Evolutionary conservation across 106 monocot species (phyloP).

Genomic region (Vanilla planifolia): DNA sequence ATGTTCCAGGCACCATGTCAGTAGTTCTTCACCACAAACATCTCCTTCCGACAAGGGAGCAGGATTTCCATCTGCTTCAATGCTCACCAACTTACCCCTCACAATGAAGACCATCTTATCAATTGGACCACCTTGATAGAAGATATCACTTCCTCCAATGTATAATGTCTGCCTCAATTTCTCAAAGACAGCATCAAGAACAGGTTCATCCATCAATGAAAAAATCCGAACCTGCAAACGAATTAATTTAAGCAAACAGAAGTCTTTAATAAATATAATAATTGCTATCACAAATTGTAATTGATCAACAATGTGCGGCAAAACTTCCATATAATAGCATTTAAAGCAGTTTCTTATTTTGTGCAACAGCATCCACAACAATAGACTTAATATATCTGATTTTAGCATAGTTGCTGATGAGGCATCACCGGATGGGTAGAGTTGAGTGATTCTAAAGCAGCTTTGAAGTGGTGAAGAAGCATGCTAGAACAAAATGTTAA

Average conservation of each 20-base stretch:
- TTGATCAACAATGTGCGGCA: too few species aligned
- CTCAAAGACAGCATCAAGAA: conserved; percentile 65
- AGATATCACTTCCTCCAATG: conserved; percentile 59
- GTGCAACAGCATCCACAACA: too few species aligned
- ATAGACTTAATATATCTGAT: too few species aligned
- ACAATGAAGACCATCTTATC: conserved; percentile 94
- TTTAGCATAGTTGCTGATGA: too few species aligned
- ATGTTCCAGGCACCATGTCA: conserved; percentile 85
- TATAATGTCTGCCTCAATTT: conserved; percentile 71
- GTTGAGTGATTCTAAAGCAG: too few species aligned
- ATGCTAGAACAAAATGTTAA: too few species aligned
- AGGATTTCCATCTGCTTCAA: conserved; percentile 52
- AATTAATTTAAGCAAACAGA: neutral
- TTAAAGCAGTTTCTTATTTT: too few species aligned
- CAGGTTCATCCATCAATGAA: conserved; percentile 64
- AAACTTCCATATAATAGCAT: too few species aligned
- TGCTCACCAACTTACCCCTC: conserved; percentile 70
- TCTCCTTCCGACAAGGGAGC: conserved; percentile 68
- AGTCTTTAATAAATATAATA: neutral
- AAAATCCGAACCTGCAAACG: conserved; percentile 68
- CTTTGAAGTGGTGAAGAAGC: too few species aligned
- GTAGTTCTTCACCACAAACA: conserved; percentile 95
- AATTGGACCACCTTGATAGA: conserved; percentile 52
- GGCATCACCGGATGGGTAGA: too few species aligned
- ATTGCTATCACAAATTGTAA: too few species aligned